Evolutionary conservation across 257 asterid species (phyloP), one percentile per base, ranked within the genome.

Genomic region (Lantana camara): DNA sequence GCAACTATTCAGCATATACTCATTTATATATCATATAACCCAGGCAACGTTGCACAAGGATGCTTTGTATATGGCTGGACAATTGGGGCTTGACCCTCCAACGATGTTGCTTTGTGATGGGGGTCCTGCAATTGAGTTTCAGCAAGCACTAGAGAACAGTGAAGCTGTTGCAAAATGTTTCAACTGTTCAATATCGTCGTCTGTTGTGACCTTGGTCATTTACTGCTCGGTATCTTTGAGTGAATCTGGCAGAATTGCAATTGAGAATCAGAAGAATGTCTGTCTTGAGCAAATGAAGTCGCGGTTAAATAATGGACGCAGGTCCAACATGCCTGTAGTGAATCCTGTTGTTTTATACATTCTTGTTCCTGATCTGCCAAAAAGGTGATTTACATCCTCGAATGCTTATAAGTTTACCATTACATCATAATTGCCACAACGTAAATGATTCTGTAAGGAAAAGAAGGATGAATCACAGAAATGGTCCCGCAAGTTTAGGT

Each of bases 361-460:
- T 74, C 81, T 90, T 73, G 95, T 90, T 82, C 97, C 99, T 63
- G 96, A 85, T 82, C 82, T 93, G 64, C 99, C 99, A n/a, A 93
- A 90, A 77, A 85, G 99, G 99, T 93, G 57, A 74, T 27, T 46
- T 62, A 50, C 29, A 59, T 45, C 32, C 8, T 41, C n/a, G n/a
- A n/a, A n/a, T 32, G 54, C 30, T 52, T n/a, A 24, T 53, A 53
- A 50, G 10, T 67, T 68, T 45, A 48, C 41, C 54, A 21, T 52
- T 59, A 46, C 34, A 16, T 32, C 32, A 59, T 52, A 52, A 37
- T 50, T 9, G 63, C 51, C 68, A 8, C n/a, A 45, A 38, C 45
- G 24, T 27, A 16, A 55, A 35, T 45, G 17, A 40, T 51, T 46
- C 47, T 41, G n/a, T n/a, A n/a, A n/a, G n/a, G n/a, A n/a, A n/a